Percentiles rank a stretch among this genome's conserved stretches.
These are phyloP conservation scores for Rhododendron mucronatum DNA, from an alignment of 148 eudicot genomes.

Conservation along the genomic window DNA sequence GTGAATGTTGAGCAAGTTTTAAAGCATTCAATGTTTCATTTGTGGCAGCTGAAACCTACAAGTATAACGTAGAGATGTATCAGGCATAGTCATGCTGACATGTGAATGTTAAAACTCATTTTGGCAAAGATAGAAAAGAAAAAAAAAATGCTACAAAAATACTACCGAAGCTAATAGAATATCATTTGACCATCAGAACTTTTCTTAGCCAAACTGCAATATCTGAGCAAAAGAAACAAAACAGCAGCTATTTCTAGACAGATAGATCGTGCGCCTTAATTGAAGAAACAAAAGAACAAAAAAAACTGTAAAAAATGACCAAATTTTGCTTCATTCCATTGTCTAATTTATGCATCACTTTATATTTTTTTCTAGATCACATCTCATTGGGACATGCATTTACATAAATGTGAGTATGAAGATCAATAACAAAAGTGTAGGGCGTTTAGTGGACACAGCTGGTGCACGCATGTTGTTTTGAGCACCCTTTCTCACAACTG, in stretches of 20 bases:
- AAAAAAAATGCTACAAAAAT: neutral
- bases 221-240: neutral
- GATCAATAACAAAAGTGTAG: neutral
- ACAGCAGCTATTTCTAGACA: neutral
- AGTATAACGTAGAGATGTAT: conserved; percentile 7
- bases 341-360: neutral
- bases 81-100: neutral
- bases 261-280: neutral
- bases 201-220: neutral
- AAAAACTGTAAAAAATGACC: neutral
- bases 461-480: neutral
- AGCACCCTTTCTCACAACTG: neutral
- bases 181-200: neutral
- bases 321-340: neutral
- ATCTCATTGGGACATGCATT: neutral
- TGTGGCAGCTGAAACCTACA: conserved; percentile 51
- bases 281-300: neutral
- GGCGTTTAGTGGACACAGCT: neutral
- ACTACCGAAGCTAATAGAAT: neutral
- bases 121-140: neutral
- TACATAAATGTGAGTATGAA: neutral
- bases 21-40: conserved; percentile 63
- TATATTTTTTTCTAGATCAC: neutral
- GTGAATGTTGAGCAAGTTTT: conserved; percentile 57
- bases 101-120: neutral